Percentiles rank a stretch among this genome's conserved stretches.
These are phyloP conservation scores for Kwoniella heveanensis DNA, from an alignment of 768 basidiomycete genomes.

Conservation along the genomic window DNA sequence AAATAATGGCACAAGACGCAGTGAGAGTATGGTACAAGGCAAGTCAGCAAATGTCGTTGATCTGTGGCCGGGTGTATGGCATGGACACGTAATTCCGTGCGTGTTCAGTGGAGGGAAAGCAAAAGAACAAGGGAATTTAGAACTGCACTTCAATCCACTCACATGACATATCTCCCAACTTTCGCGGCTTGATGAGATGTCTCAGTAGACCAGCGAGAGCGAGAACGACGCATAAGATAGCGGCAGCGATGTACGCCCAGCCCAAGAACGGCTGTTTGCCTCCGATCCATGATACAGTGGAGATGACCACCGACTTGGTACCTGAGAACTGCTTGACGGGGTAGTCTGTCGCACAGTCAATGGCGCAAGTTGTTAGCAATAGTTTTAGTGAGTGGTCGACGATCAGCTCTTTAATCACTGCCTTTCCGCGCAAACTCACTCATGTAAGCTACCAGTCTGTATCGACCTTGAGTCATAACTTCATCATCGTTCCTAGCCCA, in stretches of 20 bases:
- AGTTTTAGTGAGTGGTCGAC: not conserved
- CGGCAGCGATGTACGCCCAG: constrained; percentile 93
- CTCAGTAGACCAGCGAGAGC: constrained; percentile 85
- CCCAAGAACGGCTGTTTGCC: constrained; percentile 98
- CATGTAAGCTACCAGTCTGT: constrained; percentile 73
- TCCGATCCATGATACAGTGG: constrained; percentile 97
- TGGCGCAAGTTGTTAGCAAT: not conserved
- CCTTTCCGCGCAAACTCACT: constrained; percentile 62
- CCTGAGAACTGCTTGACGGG: constrained; percentile 88
- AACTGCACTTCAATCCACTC: too few relatives aligned
- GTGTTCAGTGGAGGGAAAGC: too few relatives aligned
- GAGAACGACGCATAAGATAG: constrained; percentile 81
- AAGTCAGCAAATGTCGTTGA: too few relatives aligned
- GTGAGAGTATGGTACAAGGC: too few relatives aligned
- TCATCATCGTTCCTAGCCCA: constrained; percentile 86
- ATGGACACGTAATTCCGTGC: too few relatives aligned
- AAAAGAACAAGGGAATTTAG: too few relatives aligned
- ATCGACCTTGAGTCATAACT: constrained; percentile 70
- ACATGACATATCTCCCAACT: constrained; percentile 55
- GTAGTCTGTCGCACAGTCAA: constrained; percentile 68
- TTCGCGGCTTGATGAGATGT: constrained; percentile 86
- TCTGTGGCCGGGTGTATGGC: too few relatives aligned
- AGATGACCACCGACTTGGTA: constrained; percentile 94
- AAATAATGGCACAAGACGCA: not conserved
- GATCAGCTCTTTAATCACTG: not conserved